Percentiles rank a stretch among this genome's conserved stretches.
phyloP scores from a whole-genome alignment of 306 rosid species.

The Rosa lucieae region DNA sequence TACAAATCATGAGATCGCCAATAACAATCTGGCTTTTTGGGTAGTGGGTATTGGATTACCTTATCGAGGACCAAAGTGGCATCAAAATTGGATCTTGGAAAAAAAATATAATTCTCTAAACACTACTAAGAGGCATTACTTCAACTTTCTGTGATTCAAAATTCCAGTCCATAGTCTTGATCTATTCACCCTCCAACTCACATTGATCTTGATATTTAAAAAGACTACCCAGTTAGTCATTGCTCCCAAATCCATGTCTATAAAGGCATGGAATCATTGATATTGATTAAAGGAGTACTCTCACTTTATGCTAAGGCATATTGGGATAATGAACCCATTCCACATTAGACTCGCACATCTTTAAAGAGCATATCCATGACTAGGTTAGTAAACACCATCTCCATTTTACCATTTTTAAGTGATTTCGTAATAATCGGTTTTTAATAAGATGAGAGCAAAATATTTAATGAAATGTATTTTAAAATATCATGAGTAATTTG shows the following conservation, averaged over 20 bases:
- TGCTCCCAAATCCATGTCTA: not conserved
- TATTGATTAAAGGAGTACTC: not conserved
- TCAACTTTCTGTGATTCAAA: conserved; percentile 1
- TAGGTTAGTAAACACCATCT: not conserved
- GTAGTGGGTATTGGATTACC: conserved; percentile 35
- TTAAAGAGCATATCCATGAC: not conserved
- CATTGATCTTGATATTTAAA: not conserved
- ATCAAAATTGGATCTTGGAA: conserved; percentile 19
- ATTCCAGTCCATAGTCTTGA: not conserved
- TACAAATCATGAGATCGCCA: not conserved
- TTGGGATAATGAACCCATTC: not conserved
- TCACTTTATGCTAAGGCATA: not conserved
- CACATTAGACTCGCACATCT: not conserved
- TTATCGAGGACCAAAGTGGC: conserved; percentile 17
- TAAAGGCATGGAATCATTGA: not conserved
- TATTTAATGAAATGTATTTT: not conserved
- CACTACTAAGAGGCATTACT: conserved; percentile 1
- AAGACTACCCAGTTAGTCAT: not conserved
- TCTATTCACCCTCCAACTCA: not conserved
- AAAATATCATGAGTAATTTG: not conserved
- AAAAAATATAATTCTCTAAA: not conserved
- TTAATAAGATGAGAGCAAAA: not conserved
- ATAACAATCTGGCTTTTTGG: conserved; percentile 23
- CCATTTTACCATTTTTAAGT: not conserved
- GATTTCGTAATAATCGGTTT: not conserved